Base-by-base conservation (phyloP, 306 rosid genomes). In the Ormosia semicastrata region DNA sequence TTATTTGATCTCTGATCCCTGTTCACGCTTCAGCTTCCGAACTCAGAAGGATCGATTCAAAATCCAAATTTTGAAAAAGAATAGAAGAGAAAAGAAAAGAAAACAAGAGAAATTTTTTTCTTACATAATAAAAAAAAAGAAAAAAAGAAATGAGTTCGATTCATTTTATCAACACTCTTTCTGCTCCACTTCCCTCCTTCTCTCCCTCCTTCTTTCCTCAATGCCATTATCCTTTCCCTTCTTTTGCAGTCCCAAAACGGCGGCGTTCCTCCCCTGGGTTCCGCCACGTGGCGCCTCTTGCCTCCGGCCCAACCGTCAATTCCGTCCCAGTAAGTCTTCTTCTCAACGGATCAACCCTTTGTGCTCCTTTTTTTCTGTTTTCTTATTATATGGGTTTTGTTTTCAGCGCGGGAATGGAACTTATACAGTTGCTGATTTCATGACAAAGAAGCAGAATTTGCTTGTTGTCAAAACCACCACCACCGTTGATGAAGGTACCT, bases 361-460 rank as follows among this genome's bases (percentile, higher is more conserved):
- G 5, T 41, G 79, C n/a, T 74, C 10, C 1, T 17, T 54, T 49
- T 5, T 3, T 7, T 4, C 41, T 40, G 24, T 30, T 54, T 29
- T 54, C 64, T 53, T 39, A 10, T 29, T 44, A 53, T 66, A 33
- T 40, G 18, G 36, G 13, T 66, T 60, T 2, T 47, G 10, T 0
- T 36, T 63, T 86, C 87, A 91, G 98, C 82, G 89, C 39, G 78
- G 83, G 82, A 85, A 85, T 77, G 91, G 88, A 81, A 72, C 83
- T 58, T 91, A 86, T 49, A 90, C 82, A 0, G 97, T 95, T 85
- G 91, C 96, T 8, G 98, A 95, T 83, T 92, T 95, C 87, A 95
- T 95, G 99, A 92, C 99, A 10, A 88, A 79, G 63, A 95, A 69
- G 85, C 90, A 89, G 30, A 10, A 81, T 57, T 84, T 95, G 50